Base-by-base conservation (phyloP, 257 asterid genomes). In the Fraxinus americana region DNA sequence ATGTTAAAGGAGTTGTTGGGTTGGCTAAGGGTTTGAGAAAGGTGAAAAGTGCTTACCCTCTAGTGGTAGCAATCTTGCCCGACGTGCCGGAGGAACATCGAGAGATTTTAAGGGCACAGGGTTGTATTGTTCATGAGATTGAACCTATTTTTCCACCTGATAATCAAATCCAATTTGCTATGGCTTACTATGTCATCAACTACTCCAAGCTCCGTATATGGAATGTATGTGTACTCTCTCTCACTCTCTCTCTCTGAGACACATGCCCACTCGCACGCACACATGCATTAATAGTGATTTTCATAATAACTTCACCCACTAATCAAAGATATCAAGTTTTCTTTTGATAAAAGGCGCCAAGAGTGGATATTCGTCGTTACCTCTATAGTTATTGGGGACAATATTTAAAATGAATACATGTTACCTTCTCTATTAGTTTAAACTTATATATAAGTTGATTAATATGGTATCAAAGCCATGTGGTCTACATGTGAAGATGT, bases 81-180 rank as follows among this genome's bases (percentile, higher is more conserved):
- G 89, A 87, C 19, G 91, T 89, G 7, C 93, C 93, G 0, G 88
- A 87, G 82, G 93, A 89, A 12, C 93, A 89, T 71, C 89, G 89
- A 0, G 77, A 81, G 80, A 75, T 87, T 6, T 71, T 89, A 71
- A 71, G 82, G 79, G 72, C 77, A 8, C 91, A 89, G 30, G 93
- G 91, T 10, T 89, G 93, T 73, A 83, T 89, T 54, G 83, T 89
- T 7, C 79, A 65, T 75, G 93, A 89, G 86, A 89, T 87, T 32
- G 89, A 70, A 70, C 90, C 93, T 0, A 83, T 89, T 1, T 82
- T 86, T 45, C 93, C 90, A 11, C 93, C 90, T 0, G 82, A 80
- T 36, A 82, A 81, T 74, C 90, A 89, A 70, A 81, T 83, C 78
- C 76, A 85, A 72, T 89, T 89, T 34, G 90, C 93, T 25, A 89